Evolutionary conservation across 345 rosid species (phyloP).

Genomic region (Sisymbrium altissimum): DNA sequence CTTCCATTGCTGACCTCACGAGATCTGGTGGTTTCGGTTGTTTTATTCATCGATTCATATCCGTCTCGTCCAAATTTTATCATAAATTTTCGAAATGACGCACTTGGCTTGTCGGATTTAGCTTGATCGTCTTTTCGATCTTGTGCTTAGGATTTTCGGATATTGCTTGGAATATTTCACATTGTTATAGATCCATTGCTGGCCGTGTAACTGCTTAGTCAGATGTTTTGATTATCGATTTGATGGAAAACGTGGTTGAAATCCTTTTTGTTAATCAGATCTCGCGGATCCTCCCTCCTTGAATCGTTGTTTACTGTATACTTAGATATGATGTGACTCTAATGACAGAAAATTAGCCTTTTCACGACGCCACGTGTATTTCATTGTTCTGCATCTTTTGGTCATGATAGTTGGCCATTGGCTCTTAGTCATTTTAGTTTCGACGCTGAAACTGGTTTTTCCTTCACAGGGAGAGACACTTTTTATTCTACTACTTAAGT

Average conservation of each 20-base stretch:
- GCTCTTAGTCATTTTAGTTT: neutral
- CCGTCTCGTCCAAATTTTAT: neutral
- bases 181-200: slow-evolving; percentile 14
- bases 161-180: neutral
- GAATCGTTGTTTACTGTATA: neutral
- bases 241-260: neutral
- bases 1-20: slow-evolving; percentile 14
- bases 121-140: slow-evolving; percentile 7
- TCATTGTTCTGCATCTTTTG: neutral
- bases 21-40: slow-evolving; percentile 27
- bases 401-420: neutral
- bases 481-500: neutral
- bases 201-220: neutral
- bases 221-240: slow-evolving; percentile 1
- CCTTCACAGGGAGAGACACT: neutral
- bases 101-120: slow-evolving; percentile 4
- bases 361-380: neutral
- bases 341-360: neutral
- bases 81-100: slow-evolving; percentile 24
- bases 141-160: neutral
- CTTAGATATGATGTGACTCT: no score
- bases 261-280: slow-evolving; percentile 8
- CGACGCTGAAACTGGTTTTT: neutral
- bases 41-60: slow-evolving; percentile 8
- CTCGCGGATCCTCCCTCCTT: neutral